Evolutionary conservation across 2,329 filamentous ascomycete species (phyloP).

Genomic region (Trichoderma polysporum): DNA sequence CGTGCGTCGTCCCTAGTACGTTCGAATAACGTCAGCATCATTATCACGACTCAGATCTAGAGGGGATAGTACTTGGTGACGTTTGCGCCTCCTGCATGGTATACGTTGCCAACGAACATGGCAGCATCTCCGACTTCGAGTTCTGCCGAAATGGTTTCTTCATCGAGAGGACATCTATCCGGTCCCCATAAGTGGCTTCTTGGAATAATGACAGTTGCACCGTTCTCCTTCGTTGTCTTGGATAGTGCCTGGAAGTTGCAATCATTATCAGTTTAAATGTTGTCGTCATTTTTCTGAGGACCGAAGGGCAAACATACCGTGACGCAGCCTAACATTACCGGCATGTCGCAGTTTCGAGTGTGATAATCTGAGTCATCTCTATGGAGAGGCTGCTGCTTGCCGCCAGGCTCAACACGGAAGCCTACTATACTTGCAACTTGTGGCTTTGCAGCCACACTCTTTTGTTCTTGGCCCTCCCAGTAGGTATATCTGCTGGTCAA

Average conservation of each 20-base stretch:
- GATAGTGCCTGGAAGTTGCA: constrained; percentile 32
- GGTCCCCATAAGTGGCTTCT: constrained; percentile 42
- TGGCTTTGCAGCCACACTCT: constrained; percentile 37
- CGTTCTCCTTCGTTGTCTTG: constrained; percentile 42
- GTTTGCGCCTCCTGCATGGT: constrained; percentile 43
- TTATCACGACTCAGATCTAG: neutral
- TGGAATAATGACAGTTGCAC: constrained; percentile 43
- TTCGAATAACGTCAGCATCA: constrained; percentile 1
- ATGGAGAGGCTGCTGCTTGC: constrained; percentile 40
- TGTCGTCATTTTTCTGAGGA: neutral
- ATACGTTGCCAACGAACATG: constrained; percentile 41
- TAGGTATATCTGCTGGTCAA: constrained; percentile 38
- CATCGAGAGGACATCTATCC: constrained; percentile 36
- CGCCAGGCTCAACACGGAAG: constrained; percentile 42
- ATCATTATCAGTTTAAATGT: neutral
- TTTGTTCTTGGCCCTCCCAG: constrained; percentile 36
- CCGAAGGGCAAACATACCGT: constrained; percentile 22
- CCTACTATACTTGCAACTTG: constrained; percentile 39
- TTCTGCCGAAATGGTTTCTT: constrained; percentile 41
- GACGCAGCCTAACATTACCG: constrained; percentile 39
- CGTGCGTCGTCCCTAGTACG: constrained; percentile 29
- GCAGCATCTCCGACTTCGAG: constrained; percentile 42
- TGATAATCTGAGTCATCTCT: constrained; percentile 37
- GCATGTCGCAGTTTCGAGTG: constrained; percentile 35
- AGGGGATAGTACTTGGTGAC: constrained; percentile 27